Percentiles rank a stretch among this genome's conserved stretches.
phyloP scores from a whole-genome alignment of 2,329 filamentous ascomycete genomes.

The Fusarium sp. region DNA sequence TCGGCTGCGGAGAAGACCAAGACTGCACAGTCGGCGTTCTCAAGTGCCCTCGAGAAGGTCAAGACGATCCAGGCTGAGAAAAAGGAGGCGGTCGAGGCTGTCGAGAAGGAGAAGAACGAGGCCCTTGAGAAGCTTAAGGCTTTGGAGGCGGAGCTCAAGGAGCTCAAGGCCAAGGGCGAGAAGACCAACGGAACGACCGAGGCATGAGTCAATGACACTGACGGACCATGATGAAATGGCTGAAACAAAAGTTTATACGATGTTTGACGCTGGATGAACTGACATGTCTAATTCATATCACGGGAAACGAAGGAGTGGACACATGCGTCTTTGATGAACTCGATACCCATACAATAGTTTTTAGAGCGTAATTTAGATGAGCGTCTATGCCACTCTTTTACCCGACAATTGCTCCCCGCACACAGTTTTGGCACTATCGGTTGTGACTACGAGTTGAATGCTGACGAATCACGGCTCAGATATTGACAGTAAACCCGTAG shows the following conservation, averaged over 20 bases:
- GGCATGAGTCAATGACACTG: constrained; percentile 36
- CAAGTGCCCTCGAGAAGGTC: constrained; percentile 27
- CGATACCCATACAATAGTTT: constrained; percentile 50
- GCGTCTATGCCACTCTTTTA: constrained; percentile 45
- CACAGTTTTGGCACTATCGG: too few species aligned
- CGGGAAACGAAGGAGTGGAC: constrained; percentile 51
- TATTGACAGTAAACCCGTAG: background rate
- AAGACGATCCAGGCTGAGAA: constrained; percentile 16
- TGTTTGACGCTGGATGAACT: constrained; percentile 45
- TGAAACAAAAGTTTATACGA: constrained; percentile 42
- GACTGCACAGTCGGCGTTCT: constrained; percentile 32
- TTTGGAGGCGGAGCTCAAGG: constrained; percentile 24
- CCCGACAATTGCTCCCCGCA: background rate
- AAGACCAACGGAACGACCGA: constrained; percentile 36
- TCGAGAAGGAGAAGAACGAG: constrained; percentile 35
- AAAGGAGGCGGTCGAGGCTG: constrained; percentile 17
- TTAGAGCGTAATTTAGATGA: constrained; percentile 40
- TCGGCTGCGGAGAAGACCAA: constrained; percentile 37
- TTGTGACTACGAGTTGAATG: too few species aligned
- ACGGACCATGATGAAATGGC: constrained; percentile 13
- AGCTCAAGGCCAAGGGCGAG: constrained; percentile 38
- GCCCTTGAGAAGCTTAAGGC: constrained; percentile 18
- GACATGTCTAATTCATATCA: constrained; percentile 47
- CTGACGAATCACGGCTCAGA: too few species aligned
- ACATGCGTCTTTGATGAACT: constrained; percentile 51